These are phyloP conservation scores for Corymbia maculata DNA, from an alignment of 345 rosid genomes.

Conservation along the genomic window DNA sequence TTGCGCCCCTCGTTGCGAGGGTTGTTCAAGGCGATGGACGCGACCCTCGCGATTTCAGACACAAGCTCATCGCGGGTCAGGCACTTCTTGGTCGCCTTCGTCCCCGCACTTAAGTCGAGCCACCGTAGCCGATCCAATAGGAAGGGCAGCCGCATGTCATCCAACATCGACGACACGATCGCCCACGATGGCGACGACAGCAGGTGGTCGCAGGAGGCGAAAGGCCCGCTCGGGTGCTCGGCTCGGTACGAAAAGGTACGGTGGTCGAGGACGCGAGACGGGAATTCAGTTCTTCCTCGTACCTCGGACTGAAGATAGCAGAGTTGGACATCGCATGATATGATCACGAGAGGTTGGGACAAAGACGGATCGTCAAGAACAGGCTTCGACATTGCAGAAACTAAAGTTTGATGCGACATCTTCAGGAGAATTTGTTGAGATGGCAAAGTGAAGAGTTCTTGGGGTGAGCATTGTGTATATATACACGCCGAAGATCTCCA, in stretches of 20 bases:
- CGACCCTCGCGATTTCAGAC: neutral
- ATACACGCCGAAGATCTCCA: neutral
- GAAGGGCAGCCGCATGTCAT: neutral
- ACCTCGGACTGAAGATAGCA: neutral
- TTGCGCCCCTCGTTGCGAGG: neutral
- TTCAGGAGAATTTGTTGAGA: neutral
- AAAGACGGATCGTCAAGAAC: neutral
- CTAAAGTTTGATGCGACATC: neutral
- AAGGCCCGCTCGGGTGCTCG: neutral
- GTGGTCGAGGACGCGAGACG: neutral
- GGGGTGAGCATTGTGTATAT: neutral
- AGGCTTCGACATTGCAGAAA: neutral
- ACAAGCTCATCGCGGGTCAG: neutral
- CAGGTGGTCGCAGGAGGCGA: neutral
- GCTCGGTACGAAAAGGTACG: neutral
- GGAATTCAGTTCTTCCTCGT: neutral
- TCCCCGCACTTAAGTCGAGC: neutral
- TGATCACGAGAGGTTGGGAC: neutral
- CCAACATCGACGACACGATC: neutral
- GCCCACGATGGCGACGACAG: fast-evolving
- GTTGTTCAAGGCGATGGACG: neutral
- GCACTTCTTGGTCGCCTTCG: neutral
- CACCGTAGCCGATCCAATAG: neutral
- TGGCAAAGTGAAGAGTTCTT: neutral
- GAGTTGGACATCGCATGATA: neutral